Conservation (phyloP, 1,139 yeast genomes). For the Zygoascus hellenicus region DNA sequence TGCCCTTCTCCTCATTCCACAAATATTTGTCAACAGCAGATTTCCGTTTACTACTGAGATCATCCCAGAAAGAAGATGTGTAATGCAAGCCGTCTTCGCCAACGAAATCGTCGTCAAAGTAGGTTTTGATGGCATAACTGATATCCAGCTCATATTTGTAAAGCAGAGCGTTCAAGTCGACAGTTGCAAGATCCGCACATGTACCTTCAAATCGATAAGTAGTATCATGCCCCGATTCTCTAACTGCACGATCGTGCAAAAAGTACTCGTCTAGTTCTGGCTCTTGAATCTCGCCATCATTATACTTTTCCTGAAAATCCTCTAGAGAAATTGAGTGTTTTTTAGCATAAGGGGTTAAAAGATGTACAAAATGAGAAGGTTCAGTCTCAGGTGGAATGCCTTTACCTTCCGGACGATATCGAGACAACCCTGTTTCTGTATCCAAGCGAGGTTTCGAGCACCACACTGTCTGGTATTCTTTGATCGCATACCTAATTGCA, state of each 20-base stretch:
- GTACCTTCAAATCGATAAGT: conserved; percentile 83
- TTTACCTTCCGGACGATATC: conserved; percentile 83
- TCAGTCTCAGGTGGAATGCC: conserved; percentile 98
- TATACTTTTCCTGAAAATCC: conserved; percentile 70
- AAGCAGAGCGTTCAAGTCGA: conserved; percentile 78
- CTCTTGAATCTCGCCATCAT: conserved; percentile 58
- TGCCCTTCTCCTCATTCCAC: conserved; percentile 79
- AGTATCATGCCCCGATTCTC: conserved; percentile 97
- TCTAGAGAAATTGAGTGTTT: conserved; percentile 56
- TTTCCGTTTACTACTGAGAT: conserved; percentile 51
- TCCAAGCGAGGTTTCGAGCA: conserved; percentile 67
- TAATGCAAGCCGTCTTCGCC: conserved; percentile 42
- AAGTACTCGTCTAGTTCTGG: conserved; percentile 84
- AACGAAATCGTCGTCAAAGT: conserved; percentile 48
- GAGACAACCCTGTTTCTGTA: conserved; percentile 69
- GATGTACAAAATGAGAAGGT: conserved; percentile 74
- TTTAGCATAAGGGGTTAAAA: conserved; percentile 61
- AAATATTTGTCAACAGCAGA: conserved; percentile 57
- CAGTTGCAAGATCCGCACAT: conserved; percentile 85
- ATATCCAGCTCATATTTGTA: conserved; percentile 91
- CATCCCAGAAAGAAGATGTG: conserved; percentile 53
- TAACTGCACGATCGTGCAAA: conserved; percentile 87
- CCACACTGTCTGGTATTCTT: conserved; percentile 85
- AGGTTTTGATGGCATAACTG: conserved; percentile 53
- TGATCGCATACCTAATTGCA: conserved; percentile 72